A percentile compares a stretch with the other conserved stretches of the same genome.
Evolutionary conservation across 139 green algal genomes (phyloP).

Genomic region (Micractinium conductrix): DNA sequence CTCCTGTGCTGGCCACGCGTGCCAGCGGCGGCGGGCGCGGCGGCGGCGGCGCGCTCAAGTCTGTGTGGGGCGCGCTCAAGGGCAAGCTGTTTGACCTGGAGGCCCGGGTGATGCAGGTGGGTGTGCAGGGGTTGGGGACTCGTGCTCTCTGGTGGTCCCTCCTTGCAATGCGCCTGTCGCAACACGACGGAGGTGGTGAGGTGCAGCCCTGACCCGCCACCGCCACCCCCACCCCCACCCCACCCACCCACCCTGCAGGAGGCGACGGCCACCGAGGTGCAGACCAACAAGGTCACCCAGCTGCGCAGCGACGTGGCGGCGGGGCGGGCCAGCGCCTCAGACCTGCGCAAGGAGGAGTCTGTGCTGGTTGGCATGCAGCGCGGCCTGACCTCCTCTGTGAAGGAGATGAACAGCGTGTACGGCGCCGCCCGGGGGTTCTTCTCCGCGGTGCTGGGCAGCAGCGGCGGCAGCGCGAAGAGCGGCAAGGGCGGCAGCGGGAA

Average conservation of each 20-base stretch:
- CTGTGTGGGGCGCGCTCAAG: not conserved
- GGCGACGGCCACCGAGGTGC: conserved; percentile 44
- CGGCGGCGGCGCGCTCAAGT: not conserved
- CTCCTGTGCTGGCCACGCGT: no score
- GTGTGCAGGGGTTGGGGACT: no score
- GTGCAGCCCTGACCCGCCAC: no score
- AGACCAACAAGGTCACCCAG: conserved; percentile 50
- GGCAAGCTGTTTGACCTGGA: conserved; percentile 79
- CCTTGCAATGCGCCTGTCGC: no score
- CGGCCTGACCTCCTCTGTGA: conserved; percentile 19
- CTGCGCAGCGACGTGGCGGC: conserved; percentile 39
- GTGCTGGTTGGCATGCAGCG: conserved; percentile 33
- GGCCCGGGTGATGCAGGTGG: conserved; percentile 66
- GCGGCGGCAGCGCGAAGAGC: conserved; percentile 5
- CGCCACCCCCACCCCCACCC: no score
- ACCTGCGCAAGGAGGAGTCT: conserved; percentile 31
- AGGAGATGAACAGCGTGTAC: conserved; percentile 33
- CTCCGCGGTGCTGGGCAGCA: not conserved
- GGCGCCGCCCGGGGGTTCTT: conserved; percentile 18
- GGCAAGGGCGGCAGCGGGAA: not conserved
- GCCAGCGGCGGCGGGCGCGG: not conserved
- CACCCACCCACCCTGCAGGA: no score
- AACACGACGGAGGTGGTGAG: no score
- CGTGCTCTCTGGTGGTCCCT: no score
- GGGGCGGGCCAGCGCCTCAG: conserved; percentile 10